phyloP scores from a whole-genome alignment of 768 basidiomycete genomes.

The Tylopilus sp. region DNA sequence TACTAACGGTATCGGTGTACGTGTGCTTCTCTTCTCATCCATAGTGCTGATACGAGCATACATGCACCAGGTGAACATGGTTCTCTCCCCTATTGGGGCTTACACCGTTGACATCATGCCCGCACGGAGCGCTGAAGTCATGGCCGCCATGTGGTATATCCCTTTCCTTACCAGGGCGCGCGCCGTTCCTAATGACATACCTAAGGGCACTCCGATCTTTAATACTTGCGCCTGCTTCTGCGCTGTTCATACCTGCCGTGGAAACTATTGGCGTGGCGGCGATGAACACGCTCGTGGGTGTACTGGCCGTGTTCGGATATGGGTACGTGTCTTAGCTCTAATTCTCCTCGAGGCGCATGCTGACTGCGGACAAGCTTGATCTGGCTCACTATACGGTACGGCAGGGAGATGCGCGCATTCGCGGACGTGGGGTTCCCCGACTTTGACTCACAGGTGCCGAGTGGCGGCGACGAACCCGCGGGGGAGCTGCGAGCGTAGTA shows the following conservation, averaged over 20 bases:
- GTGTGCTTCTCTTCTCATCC: conserved; percentile 16
- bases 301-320: conserved; percentile 49
- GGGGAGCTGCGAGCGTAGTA: no score
- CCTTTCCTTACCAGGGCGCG: neutral
- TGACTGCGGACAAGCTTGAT: no score
- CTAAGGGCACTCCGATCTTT: conserved; percentile 26
- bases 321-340: conserved; percentile 38
- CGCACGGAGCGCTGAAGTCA: conserved; percentile 55
- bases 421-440: conserved; percentile 53
- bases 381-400: conserved; percentile 50
- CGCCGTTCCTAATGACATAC: neutral
- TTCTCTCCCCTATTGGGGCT: conserved; percentile 52
- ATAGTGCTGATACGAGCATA: no score
- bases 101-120: conserved; percentile 63
- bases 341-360: neutral
- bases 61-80: conserved; percentile 47
- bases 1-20: conserved; percentile 62
- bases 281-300: conserved; percentile 47
- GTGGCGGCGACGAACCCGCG: no score
- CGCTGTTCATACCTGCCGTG: conserved; percentile 40
- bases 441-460: conserved; percentile 4
- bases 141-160: conserved; percentile 53
- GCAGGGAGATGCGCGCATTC: conserved; percentile 53
- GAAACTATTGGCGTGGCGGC: conserved; percentile 48
- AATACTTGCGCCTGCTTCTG: conserved; percentile 15